These are phyloP conservation scores for Cadophora sp. DNA, from an alignment of 2,329 filamentous ascomycete species.

Conservation along the genomic window DNA sequence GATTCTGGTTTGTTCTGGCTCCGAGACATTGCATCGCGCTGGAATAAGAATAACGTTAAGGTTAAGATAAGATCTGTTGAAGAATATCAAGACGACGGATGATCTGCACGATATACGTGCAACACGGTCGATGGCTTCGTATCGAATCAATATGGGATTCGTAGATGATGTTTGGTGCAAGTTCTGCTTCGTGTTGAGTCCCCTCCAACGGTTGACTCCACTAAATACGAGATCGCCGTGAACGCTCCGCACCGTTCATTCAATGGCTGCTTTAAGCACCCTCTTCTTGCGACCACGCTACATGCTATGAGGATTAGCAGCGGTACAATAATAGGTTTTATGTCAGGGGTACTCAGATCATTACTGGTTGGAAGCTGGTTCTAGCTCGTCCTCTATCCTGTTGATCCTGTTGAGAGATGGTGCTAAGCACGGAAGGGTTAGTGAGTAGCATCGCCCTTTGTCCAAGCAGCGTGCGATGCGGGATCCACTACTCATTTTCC, in stretches of 20 bases:
- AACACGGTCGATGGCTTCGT: not conserved
- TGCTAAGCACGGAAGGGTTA: slow-evolving; percentile 6
- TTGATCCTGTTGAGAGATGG: not conserved
- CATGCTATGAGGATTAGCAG: not conserved
- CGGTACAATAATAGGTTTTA: slow-evolving; percentile 5
- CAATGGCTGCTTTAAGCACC: slow-evolving; percentile 2
- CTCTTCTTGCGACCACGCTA: not conserved
- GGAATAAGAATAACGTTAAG: slow-evolving; percentile 7
- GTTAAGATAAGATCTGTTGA: not conserved
- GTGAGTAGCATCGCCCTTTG: not conserved
- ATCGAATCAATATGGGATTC: not conserved
- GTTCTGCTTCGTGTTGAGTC: not conserved
- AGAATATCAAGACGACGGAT: not conserved
- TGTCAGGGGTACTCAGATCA: not conserved
- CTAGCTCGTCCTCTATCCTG: not conserved
- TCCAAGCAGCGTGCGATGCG: slow-evolving; percentile 8
- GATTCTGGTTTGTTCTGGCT: slow-evolving; percentile 5
- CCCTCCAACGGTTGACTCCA: not conserved
- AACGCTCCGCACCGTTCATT: slow-evolving; percentile 1
- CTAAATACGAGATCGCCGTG: slow-evolving; percentile 17
- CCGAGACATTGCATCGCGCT: not conserved
- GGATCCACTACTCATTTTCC: not conserved
- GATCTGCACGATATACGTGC: not conserved
- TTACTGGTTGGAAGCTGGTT: not conserved
- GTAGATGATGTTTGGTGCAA: not conserved